Evolutionary conservation across 805 yeast genomes (phyloP).

Genomic region (Yamadazyma akitaensis): DNA sequence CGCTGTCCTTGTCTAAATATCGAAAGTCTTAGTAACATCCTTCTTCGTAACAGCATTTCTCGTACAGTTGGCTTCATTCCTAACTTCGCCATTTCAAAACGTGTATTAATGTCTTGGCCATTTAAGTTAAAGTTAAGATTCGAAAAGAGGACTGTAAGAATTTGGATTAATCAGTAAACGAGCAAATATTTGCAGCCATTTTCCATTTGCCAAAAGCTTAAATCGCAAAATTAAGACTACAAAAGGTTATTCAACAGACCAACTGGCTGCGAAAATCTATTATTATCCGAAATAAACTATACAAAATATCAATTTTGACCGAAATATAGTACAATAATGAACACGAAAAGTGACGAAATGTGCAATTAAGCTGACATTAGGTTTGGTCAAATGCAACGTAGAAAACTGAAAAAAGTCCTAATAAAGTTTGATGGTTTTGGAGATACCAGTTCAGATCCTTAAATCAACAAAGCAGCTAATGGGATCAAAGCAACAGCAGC

Average conservation of each 20-base stretch:
- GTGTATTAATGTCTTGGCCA: no score
- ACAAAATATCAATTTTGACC: constrained; percentile 6
- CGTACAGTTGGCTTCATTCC: no score
- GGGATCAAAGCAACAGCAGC: constrained; percentile 29
- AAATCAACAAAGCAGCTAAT: constrained; percentile 33
- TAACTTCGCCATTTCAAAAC: no score
- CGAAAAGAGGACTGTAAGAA: no score
- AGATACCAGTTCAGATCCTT: constrained; percentile 11
- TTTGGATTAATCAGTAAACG: neutral
- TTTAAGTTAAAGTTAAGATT: no score
- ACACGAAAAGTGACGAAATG: constrained; percentile 4
- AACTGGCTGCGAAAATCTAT: constrained; percentile 4
- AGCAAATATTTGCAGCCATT: constrained; percentile 1
- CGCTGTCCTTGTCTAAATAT: no score
- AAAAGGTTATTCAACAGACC: neutral
- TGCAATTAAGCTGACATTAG: constrained; percentile 1
- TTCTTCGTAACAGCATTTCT: no score
- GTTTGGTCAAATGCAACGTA: neutral
- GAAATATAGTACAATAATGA: constrained; percentile 7
- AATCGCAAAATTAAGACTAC: neutral
- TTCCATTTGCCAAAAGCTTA: neutral
- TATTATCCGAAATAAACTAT: constrained; percentile 10
- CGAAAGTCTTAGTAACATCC: no score
- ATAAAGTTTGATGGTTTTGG: neutral
- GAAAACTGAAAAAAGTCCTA: neutral